Base-by-base conservation (phyloP, 78 protist species). In the Cavenderia fasciculata region DNA sequence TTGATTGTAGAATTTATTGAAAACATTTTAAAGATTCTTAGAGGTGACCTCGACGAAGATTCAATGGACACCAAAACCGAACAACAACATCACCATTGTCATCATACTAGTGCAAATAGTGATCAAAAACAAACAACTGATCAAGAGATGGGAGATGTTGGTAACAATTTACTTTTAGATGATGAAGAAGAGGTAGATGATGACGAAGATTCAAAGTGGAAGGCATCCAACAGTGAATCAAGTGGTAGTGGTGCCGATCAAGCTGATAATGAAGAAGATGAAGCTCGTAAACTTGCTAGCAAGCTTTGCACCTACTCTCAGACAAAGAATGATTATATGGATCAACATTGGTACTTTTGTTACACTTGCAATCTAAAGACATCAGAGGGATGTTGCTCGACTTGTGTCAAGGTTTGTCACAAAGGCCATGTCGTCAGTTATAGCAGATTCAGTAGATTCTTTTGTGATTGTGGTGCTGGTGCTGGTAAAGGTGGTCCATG, bases 401-500 rank as follows among this genome's bases (percentile, higher is more conserved):
- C 82, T 18, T 95, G 97, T 69, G 96, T 87, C 2, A 85, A 57
- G 18, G 87, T 71, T 40, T 95, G 97, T 49, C 96, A 95, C 78
- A 49, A 21, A 29, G 96, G 95, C 25, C 97, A 95, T 73, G 95
- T 62, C 21, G 89, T 95, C 33, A 47, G 94, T 12, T 95, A 92
- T 74, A 46, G 86, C n/a, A 71, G 96, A 69, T 79, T 43, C 70
- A 52, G 77, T 18, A 36, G 94, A 56, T 95, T 95, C 96, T 95
- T 90, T 78, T 95, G 97, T 85, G 96, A 94, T 85, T 95, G 97
- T 84, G 97, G 96, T 23, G 96, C 90, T n/a, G 94, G 87, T 31
- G 90, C 73, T 4, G 75, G 85, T 33, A 61, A 59, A 23, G 63
- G 84, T 33, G 27, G 25, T 19, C 27, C 63, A n/a, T 77, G 86